phyloP scores from a whole-genome alignment of 1,139 yeast species.

The Kazachstania sp. region DNA sequence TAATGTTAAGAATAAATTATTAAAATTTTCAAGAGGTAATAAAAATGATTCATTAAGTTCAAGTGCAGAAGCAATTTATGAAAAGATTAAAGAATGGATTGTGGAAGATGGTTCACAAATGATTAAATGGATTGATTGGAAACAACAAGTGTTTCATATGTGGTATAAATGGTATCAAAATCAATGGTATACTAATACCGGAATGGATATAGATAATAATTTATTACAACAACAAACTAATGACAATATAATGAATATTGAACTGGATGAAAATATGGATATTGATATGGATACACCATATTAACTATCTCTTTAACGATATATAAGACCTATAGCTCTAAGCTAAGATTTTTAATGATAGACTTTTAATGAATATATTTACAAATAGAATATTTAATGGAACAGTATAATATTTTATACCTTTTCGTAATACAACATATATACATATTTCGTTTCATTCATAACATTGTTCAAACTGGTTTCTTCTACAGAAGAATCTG shows the following conservation, averaged over 20 bases:
- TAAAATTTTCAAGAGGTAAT: background rate
- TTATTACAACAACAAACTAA: background rate
- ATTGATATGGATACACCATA: conserved; percentile 2
- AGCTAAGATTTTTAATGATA: too few species aligned
- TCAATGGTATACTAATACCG: conserved; percentile 1
- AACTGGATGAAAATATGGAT: background rate
- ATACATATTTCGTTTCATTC: conserved; percentile 64
- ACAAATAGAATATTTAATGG: background rate
- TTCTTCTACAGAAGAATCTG: conserved; percentile 66
- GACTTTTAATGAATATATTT: background rate
- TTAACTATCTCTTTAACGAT: background rate
- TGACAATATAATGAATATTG: background rate
- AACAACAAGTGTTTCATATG: conserved; percentile 10
- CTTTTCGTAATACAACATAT: conserved; percentile 70
- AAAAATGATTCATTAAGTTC: background rate
- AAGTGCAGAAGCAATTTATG: conserved; percentile 10
- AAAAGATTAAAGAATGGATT: conserved; percentile 16
- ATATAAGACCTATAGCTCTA: too few species aligned
- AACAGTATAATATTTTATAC: background rate
- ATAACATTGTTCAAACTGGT: conserved; percentile 52
- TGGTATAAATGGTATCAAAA: conserved; percentile 25
- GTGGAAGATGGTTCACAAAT: conserved; percentile 20
- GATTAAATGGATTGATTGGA: conserved; percentile 24
- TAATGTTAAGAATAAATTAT: conserved; percentile 6
- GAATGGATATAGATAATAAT: conserved; percentile 15